Percentiles rank a stretch among this genome's conserved stretches.
Conservation (phyloP, 148 eudicot genomes). For the Rhododendron simsii region DNA sequence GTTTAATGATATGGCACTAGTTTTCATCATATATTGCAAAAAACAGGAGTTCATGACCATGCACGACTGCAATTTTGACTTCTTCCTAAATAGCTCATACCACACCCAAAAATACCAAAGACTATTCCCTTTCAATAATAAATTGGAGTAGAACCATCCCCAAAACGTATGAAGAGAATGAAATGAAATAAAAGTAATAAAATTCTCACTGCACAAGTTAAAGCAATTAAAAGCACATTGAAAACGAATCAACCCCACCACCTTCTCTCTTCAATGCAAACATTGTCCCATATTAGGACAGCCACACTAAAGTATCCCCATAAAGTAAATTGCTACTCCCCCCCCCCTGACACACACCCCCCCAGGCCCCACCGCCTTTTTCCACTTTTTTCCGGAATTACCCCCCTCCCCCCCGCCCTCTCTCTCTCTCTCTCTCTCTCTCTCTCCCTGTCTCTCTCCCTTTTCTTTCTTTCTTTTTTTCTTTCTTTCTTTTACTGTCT, state of each 20-base stretch:
- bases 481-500: too few relatives aligned
- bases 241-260: slow-evolving; percentile 14
- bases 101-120: not conserved
- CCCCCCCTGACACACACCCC: too few relatives aligned
- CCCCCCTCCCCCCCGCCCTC: too few relatives aligned
- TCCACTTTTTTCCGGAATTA: too few relatives aligned
- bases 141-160: not conserved
- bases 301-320: not conserved
- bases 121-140: not conserved
- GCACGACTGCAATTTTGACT: not conserved
- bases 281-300: not conserved
- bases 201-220: too few relatives aligned
- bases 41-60: not conserved
- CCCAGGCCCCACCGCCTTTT: too few relatives aligned
- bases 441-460: too few relatives aligned
- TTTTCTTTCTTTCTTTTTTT: too few relatives aligned
- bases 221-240: slow-evolving; percentile 1
- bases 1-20: not conserved
- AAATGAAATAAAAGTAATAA: not conserved
- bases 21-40: not conserved
- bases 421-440: too few relatives aligned
- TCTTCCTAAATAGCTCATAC: not conserved
- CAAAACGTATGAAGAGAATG: not conserved
- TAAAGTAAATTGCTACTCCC: too few relatives aligned
- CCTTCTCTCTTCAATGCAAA: slow-evolving; percentile 11